Evolutionary conservation across 495 filamentous ascomycete species (phyloP), one percentile per base, ranked within the genome.

Genomic region (Thozetella sp.): DNA sequence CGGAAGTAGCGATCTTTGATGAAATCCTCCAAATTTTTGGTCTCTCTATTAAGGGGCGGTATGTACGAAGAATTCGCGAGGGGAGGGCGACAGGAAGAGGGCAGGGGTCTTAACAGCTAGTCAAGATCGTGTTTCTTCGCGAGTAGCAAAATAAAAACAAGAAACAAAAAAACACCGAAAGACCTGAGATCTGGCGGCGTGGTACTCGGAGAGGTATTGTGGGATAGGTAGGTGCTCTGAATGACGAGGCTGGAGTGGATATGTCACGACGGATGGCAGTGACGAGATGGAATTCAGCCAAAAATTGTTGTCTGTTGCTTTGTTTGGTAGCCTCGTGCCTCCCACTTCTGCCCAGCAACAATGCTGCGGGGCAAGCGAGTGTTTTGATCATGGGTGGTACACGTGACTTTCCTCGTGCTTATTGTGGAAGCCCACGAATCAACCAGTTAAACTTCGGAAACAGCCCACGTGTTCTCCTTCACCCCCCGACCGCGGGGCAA

Each of bases 391-490:
- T 12, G 20, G 13, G 24, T 1, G 10, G 3, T 10, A 23, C 25
- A 22, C 25, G 10, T 20, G 11, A 22, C 19, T 12, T n/a, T 25
- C 40, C 24, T 20, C 23, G 22, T 40, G 50, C 22, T n/a, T 25
- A 17, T 3, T 19, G 2, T 22, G 25, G 3, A 20, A 19, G 27
- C 53, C 53, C 54, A 40, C 50, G 37, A 51, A 4, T 51, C 45
- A 26, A 51, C 67, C 68, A 70, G 58, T 70, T 19, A 63, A 50
- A 57, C 11, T 52, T 40, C 22, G 34, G 43, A 25, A 52, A 2
- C 9, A 26, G 24, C 54, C 51, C 67, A 70, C 67, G 68, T 70
- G 68, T 51, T 53, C 34, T 48, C 25, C 26, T 45, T 13, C 26
- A 25, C 46, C 48, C 25, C 2, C 17, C 23, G 53, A 9, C 9